These are phyloP conservation scores for Kwoniella sp. DNA, from an alignment of 768 basidiomycete genomes.

Conservation along the genomic window DNA sequence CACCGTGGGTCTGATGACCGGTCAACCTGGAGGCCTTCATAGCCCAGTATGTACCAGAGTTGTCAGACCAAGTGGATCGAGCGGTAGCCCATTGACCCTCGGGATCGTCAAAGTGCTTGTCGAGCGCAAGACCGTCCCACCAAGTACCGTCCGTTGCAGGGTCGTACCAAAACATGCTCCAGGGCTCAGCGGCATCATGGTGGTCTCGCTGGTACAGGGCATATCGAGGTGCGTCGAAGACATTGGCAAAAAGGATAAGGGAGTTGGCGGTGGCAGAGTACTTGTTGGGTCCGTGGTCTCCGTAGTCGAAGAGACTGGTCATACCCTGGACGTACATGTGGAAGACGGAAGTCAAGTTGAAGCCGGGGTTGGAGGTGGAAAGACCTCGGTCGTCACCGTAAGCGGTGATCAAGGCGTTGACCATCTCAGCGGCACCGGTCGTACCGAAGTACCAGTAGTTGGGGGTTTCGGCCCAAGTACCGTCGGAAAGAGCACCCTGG, in stretches of 20 bases:
- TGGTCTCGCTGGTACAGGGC: constrained; percentile 90
- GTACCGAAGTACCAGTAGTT: constrained; percentile 78
- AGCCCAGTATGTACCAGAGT: constrained; percentile 77
- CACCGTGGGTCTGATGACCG: constrained; percentile 91
- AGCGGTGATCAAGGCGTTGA: constrained; percentile 76
- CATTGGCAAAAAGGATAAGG: constrained; percentile 73
- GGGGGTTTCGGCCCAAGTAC: constrained; percentile 89
- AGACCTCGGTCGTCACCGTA: constrained; percentile 82
- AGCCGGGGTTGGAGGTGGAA: constrained; percentile 70
- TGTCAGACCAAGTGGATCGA: constrained; percentile 90
- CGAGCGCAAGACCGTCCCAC: constrained; percentile 83
- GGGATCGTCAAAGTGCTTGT: constrained; percentile 73
- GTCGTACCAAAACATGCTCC: constrained; percentile 91
- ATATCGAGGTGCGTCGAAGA: constrained; percentile 72
- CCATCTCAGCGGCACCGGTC: constrained; percentile 86
- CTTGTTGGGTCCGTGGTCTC: constrained; percentile 89
- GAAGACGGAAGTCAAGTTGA: constrained; percentile 73
- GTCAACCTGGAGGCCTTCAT: constrained; percentile 82
- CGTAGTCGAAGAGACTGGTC: constrained; percentile 64
- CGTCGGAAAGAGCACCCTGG: constrained; percentile 63
- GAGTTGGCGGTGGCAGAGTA: constrained; percentile 89
- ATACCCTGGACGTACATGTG: constrained; percentile 87
- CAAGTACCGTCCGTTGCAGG: constrained; percentile 79
- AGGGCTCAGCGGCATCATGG: constrained; percentile 73
- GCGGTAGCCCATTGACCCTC: constrained; percentile 86